Percentiles rank a stretch among this genome's conserved stretches.
These are phyloP conservation scores for Lachnellula subtilissima DNA, from an alignment of 2,329 filamentous ascomycete species.

Conservation along the genomic window DNA sequence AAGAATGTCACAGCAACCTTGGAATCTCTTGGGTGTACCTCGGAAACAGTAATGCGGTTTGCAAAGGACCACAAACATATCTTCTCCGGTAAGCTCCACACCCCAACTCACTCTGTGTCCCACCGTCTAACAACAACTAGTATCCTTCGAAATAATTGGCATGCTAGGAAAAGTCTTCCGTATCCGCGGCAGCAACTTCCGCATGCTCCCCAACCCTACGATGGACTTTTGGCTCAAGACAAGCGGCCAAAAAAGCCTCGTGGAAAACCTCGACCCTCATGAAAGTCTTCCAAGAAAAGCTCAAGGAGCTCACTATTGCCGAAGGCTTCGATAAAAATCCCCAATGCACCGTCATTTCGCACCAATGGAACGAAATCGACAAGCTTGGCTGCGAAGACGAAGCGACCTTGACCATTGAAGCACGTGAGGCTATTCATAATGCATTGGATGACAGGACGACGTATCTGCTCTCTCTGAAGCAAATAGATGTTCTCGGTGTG, in stretches of 20 bases:
- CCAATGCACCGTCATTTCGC: constrained; percentile 13
- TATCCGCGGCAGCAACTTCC: constrained; percentile 45
- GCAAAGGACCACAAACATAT: constrained; percentile 29
- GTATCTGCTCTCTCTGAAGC: constrained; percentile 18
- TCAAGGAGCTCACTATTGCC: constrained; percentile 8
- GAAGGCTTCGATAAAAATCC: constrained; percentile 8
- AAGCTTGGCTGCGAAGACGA: constrained; percentile 18
- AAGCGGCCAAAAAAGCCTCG: constrained; percentile 22
- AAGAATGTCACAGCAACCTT: constrained; percentile 49
- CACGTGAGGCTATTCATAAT: constrained; percentile 26
- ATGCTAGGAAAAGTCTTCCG: constrained; percentile 51
- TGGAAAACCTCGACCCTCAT: constrained; percentile 28
- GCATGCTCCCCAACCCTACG: constrained; percentile 53
- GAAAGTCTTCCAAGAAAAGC: constrained; percentile 26
- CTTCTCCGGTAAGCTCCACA: constrained; percentile 22
- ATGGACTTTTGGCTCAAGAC: constrained; percentile 47
- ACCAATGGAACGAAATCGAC: constrained; percentile 19
- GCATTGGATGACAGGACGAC: constrained; percentile 21
- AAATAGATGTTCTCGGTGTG: constrained; percentile 22
- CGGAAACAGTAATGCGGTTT: constrained; percentile 44
- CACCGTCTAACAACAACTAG: constrained; percentile 30
- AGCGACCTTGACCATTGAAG: constrained; percentile 17
- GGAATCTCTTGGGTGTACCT: constrained; percentile 49
- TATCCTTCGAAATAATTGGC: constrained; percentile 54
- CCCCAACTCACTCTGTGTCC: too few relatives aligned